Percentiles rank a stretch among this genome's conserved stretches.
These are phyloP conservation scores for Vigna unguiculata DNA, from an alignment of 306 rosid species.

Conservation along the genomic window DNA sequence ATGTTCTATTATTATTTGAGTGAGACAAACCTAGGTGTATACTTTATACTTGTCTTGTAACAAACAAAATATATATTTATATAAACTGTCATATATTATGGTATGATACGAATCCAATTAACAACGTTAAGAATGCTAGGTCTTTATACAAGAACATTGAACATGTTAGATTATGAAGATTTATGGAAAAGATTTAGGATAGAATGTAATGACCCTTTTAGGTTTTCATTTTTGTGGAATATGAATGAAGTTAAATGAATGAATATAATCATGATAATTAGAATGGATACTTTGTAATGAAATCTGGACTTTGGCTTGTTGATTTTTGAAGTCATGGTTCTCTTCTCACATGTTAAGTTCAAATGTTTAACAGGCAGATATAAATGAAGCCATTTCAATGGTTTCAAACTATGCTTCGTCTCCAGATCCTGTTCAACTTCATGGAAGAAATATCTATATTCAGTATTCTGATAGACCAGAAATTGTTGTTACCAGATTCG, in stretches of 20 bases:
- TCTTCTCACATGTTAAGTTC: conserved; percentile 21
- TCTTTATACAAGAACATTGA: neutral
- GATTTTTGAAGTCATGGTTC: neutral
- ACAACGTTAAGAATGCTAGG: neutral
- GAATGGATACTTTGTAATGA: conserved; percentile 15
- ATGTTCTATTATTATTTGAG: no score
- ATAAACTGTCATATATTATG: no score
- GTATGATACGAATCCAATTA: neutral
- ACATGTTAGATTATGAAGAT: neutral
- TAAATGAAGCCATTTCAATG: conserved; percentile 89
- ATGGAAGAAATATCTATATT: conserved; percentile 78
- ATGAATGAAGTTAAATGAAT: neutral
- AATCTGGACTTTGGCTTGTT: neutral
- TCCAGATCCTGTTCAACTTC: conserved; percentile 78
- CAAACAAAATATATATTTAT: no score
- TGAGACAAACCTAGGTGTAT: no score
- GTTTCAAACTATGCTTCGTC: conserved; percentile 87
- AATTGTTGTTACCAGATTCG: conserved; percentile 77
- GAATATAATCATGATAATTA: neutral
- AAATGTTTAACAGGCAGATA: conserved; percentile 62
- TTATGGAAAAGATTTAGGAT: neutral
- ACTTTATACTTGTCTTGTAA: no score
- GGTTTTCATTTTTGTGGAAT: neutral
- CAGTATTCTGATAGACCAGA: conserved; percentile 88
- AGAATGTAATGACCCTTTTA: neutral